These are phyloP conservation scores for Macrotyloma uniflorum DNA, from an alignment of 306 rosid genomes.

Conservation along the genomic window DNA sequence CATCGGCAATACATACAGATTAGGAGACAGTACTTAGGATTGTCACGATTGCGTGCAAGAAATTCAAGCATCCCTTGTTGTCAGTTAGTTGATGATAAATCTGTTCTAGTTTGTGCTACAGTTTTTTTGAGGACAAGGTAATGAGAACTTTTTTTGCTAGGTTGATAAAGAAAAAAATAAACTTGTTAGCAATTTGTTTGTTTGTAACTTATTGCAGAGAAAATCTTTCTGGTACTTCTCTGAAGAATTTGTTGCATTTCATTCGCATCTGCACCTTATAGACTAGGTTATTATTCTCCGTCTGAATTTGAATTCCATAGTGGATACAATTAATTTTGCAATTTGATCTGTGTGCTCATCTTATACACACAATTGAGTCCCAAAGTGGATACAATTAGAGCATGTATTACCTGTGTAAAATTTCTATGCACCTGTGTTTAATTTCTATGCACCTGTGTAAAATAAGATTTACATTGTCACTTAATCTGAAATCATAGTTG, in stretches of 20 bases:
- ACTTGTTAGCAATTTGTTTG: background rate
- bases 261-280: constrained; percentile 15
- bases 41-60: background rate
- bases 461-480: no score
- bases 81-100: background rate
- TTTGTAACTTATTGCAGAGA: background rate
- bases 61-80: background rate
- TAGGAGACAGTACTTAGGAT: background rate
- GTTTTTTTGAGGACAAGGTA: background rate
- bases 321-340: background rate
- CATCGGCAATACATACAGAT: background rate
- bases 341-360: background rate
- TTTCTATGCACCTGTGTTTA: no score
- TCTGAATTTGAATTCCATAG: constrained; percentile 4
- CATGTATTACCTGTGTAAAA: background rate
- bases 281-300: background rate
- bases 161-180: constrained; percentile 18
- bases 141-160: constrained; percentile 2
- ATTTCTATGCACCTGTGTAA: background rate
- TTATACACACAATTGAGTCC: background rate
- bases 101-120: background rate
- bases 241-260: constrained; percentile 14
- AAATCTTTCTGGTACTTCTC: background rate
- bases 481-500: background rate
- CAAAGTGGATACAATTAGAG: background rate